A percentile compares a stretch with the other conserved stretches of the same genome.
Evolutionary conservation across 192 early-diverging fungal genomes (phyloP).

Genomic region (Phycomyces nitens): DNA sequence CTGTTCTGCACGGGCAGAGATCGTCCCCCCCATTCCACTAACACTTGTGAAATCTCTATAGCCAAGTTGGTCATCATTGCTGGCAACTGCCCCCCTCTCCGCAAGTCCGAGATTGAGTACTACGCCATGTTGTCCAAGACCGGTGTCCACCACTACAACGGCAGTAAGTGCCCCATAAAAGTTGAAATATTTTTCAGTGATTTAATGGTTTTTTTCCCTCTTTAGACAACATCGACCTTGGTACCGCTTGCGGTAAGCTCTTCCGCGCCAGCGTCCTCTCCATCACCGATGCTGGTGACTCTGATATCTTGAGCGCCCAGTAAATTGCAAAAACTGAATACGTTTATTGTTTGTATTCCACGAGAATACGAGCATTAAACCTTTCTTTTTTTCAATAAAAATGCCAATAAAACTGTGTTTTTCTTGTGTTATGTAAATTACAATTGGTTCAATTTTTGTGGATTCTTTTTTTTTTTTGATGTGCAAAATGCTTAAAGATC

Average conservation of each 20-base stretch:
- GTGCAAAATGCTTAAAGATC: too few species aligned
- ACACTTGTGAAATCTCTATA: constrained; percentile 18
- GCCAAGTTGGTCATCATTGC: constrained; percentile 99
- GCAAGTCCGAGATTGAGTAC: constrained; percentile 99
- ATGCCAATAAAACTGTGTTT: neutral
- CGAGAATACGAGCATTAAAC: neutral
- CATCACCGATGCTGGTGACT: constrained; percentile 98
- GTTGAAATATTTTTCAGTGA: neutral
- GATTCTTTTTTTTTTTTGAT: too few species aligned
- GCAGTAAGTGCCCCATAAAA: constrained; percentile 65
- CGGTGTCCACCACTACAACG: constrained; percentile 98
- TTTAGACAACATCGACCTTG: constrained; percentile 95
- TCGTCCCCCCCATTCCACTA: constrained; percentile 23
- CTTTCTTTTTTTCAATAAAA: constrained; percentile 6
- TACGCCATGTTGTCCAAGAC: constrained; percentile 99
- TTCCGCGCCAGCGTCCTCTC: constrained; percentile 94
- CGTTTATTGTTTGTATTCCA: neutral
- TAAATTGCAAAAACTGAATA: constrained; percentile 6
- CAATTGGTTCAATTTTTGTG: too few species aligned
- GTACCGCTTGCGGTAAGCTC: constrained; percentile 99
- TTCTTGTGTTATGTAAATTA: too few species aligned
- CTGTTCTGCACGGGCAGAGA: constrained; percentile 15
- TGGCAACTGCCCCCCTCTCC: constrained; percentile 98
- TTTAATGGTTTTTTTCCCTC: constrained; percentile 10
- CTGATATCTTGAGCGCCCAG: constrained; percentile 48